phyloP scores from a whole-genome alignment of 306 rosid species.

The Dryas drummondii region DNA sequence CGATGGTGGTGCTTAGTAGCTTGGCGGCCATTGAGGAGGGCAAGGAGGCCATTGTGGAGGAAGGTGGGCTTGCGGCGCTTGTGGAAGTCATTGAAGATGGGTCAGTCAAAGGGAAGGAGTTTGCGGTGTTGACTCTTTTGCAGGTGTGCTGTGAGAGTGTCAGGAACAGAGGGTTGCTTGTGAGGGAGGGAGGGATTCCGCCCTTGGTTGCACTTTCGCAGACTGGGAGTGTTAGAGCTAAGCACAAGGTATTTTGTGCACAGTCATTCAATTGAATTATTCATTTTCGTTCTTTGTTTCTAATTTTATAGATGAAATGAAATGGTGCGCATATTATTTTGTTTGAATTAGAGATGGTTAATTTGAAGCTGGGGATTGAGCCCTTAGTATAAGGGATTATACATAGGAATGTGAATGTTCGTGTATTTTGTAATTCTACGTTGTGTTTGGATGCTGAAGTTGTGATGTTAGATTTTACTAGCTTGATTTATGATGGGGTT shows the following conservation, averaged over 20 bases:
- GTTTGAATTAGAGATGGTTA: background rate
- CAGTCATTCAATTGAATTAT: background rate
- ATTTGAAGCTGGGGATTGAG: background rate
- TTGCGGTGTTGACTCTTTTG: slow-evolving; percentile 73
- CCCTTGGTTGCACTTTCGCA: slow-evolving; percentile 93
- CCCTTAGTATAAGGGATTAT: background rate
- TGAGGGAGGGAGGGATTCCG: slow-evolving; percentile 90
- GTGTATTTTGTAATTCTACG: background rate
- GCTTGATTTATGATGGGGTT: background rate
- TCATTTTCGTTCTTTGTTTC: background rate
- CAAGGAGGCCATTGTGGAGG: slow-evolving; percentile 77
- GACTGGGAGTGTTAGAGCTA: slow-evolving; percentile 69
- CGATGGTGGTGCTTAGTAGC: slow-evolving; percentile 90
- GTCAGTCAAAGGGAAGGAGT: slow-evolving; percentile 81
- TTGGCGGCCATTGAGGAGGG: slow-evolving; percentile 72
- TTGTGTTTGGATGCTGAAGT: background rate
- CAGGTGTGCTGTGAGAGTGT: slow-evolving; percentile 76
- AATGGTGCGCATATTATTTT: background rate
- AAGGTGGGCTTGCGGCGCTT: slow-evolving; percentile 78
- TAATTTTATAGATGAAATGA: background rate
- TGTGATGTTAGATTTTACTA: background rate
- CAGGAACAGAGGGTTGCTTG: slow-evolving; percentile 77
- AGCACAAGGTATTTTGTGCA: slow-evolving; percentile 65
- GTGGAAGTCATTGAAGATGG: slow-evolving; percentile 96
- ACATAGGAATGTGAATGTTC: background rate